phyloP scores from a whole-genome alignment of 2,329 filamentous ascomycete genomes.

The Penicillium sp. region DNA sequence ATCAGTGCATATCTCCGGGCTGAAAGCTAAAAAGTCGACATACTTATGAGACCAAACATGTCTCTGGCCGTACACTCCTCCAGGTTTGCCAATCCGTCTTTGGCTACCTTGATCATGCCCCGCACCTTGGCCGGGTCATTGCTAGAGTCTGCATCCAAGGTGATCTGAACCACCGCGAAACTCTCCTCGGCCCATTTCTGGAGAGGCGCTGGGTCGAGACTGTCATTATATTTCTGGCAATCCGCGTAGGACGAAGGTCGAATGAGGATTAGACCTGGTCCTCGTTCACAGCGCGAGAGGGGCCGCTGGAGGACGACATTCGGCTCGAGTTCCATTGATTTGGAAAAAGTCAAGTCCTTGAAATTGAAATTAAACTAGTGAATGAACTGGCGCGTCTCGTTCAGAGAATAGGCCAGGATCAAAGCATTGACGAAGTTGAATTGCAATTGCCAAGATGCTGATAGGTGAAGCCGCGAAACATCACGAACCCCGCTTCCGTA shows the following conservation, averaged over 20 bases:
- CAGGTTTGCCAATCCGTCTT: constrained; percentile 15
- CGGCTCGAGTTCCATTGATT: constrained; percentile 4
- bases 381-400: neutral
- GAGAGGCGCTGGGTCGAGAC: constrained; percentile 54
- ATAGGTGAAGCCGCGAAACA: neutral
- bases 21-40: neutral
- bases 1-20: neutral
- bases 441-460: neutral
- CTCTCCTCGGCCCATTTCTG: constrained; percentile 73
- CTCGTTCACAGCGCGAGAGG: constrained; percentile 49
- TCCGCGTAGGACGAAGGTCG: constrained; percentile 33
- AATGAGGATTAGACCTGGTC: constrained; percentile 51
- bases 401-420: neutral
- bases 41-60: constrained; percentile 25
- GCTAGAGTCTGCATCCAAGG: constrained; percentile 7
- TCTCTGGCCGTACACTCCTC: constrained; percentile 26
- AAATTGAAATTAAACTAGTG: neutral
- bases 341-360: neutral
- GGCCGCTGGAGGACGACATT: constrained; percentile 37
- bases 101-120: constrained; percentile 10
- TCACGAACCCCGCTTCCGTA: neutral
- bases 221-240: constrained; percentile 33
- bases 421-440: neutral
- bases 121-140: constrained; percentile 14
- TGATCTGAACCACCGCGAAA: constrained; percentile 60